Evolutionary conservation across 1,139 yeast species (phyloP), one percentile per base, ranked within the genome.

Genomic region (Geotrichum bryndzae): DNA sequence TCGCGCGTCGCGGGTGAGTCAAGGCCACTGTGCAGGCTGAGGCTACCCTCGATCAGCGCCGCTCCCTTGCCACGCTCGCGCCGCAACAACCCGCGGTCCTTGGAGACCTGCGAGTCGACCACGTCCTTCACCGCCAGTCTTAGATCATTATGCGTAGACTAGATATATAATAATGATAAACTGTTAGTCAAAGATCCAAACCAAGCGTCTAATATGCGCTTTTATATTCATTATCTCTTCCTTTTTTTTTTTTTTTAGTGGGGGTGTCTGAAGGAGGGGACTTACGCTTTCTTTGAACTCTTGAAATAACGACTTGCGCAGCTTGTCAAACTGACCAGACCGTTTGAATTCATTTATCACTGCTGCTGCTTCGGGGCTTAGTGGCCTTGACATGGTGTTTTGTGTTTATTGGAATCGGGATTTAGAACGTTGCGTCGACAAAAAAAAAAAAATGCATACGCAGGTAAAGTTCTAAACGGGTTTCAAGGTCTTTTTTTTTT

Each of bases 1-100:
- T 33, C 18, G 48, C 48, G 23, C 18, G 48, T 3, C 31, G 48
- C 2, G 38, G 59, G 58, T 7, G 66, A 64, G 29, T 59, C 61
- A 7, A 56, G 50, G 11, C 41, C 59, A 18, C 56, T 48, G 25
- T 70, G 69, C 31, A 72, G 64, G 50, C 62, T 68, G 25, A 71
- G 63, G 6, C 68, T 66, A 3, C 73, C 73, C 60, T 72, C 74
- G 29, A 72, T 60, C 53, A 72, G 53, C 10, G 73, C 74, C 1
- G 73, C 73, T 5, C 72, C 69, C 56, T 71, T 72, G 33, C 69
- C 69, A 27, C 71, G 65, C 35, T 69, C 73, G 8, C 73, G 66
- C 2, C 63, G 62, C 51, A 67, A 68, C 53, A 66, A 65, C 53
- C 61, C 63, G n/a, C 69, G 71, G 57, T 66, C 72, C 52, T 64